Evolutionary conservation across 164 flowering plant genomes (phyloP), one percentile per base, ranked within the genome.

Genomic region (Chimonanthus salicifolius): DNA sequence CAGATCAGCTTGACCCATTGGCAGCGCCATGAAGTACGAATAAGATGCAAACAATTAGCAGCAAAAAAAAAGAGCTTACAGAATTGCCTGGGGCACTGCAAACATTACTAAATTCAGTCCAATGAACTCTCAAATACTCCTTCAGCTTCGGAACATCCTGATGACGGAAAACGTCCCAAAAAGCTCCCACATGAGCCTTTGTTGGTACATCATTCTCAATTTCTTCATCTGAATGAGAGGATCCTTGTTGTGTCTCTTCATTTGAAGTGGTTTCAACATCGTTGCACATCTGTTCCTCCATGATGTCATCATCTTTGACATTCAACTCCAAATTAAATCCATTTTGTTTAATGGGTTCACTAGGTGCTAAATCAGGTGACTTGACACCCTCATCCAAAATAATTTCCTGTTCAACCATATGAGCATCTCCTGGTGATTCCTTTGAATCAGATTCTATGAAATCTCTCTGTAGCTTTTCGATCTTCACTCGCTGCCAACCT

Each of bases 121-220:
- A 80, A 71, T 89, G 90, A 16, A 74, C 64, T 80, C 54, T 81
- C 77, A 93, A 68, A 83, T 89, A 95, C 75, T 92, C 90, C 62
- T 74, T 79, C 72, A 95, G 73, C 79, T 85, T 90, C 64, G 92
- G 88, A 76, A 86, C 87, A 86, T 95, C 99, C 83, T 88, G 83
- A 62, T 91, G 83, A 11, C 92, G 90, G 69, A 93, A 95, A 71
- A 95, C 84, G 82, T 94, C 97, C 98, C 97, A 95, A 74, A 79
- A 70, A 70, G 85, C 90, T 76, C 92, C 97, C 18, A 88, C 81
- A 70, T 43, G 71, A 70, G 81, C 70, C 58, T 80, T 79, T 64
- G 67, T 79, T 7, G 77, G 49, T 47, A 49, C 13, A 68, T 33
- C 70, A 54, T 70, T 76, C 46, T 54, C 83, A 72, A 64, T 54